These are phyloP conservation scores for Thelonectria blattea DNA, from an alignment of 2,329 filamentous ascomycete species.

Conservation along the genomic window DNA sequence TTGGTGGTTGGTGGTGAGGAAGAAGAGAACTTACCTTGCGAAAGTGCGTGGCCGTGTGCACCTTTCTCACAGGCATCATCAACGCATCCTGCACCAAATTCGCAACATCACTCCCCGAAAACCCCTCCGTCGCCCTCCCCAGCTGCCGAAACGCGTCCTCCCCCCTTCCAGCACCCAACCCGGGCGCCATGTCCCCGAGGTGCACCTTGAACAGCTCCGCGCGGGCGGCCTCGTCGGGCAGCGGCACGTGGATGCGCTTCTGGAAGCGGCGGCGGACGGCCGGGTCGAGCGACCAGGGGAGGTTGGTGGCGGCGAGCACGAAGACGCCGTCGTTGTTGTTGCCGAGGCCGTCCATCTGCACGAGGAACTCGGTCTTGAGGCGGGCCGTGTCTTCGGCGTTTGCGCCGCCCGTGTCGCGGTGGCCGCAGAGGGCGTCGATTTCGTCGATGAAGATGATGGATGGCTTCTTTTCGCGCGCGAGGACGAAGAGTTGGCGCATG, in stretches of 20 bases:
- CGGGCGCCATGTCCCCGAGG: slow-evolving; percentile 8
- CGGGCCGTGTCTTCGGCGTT: slow-evolving; percentile 7
- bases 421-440: slow-evolving; percentile 19
- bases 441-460: slow-evolving; percentile 25
- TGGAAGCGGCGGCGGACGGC: slow-evolving; percentile 19
- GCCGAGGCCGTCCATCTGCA: slow-evolving; percentile 19
- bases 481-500: slow-evolving; percentile 18
- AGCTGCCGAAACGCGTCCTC: slow-evolving; percentile 1
- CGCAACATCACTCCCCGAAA: slow-evolving; percentile 19
- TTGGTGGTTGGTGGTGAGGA: too few relatives aligned
- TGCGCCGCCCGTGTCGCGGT: slow-evolving; percentile 4
- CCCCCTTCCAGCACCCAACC: neutral
- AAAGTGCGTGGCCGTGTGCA: slow-evolving; percentile 18
- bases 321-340: slow-evolving; percentile 19
- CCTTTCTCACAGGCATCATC: slow-evolving; percentile 19
- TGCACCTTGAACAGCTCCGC: slow-evolving; percentile 20
- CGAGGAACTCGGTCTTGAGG: slow-evolving; percentile 21
- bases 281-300: slow-evolving; percentile 19
- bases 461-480: slow-evolving; percentile 22
- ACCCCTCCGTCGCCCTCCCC: slow-evolving; percentile 6
- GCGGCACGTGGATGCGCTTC: slow-evolving; percentile 18
- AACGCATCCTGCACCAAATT: slow-evolving; percentile 19
- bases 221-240: slow-evolving; percentile 16
- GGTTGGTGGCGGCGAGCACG: slow-evolving; percentile 19
- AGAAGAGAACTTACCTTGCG: slow-evolving; percentile 12